phyloP scores from a whole-genome alignment of 225 moss, liverwort and hornwort genomes.

The Physcomitrellopsis africana region DNA sequence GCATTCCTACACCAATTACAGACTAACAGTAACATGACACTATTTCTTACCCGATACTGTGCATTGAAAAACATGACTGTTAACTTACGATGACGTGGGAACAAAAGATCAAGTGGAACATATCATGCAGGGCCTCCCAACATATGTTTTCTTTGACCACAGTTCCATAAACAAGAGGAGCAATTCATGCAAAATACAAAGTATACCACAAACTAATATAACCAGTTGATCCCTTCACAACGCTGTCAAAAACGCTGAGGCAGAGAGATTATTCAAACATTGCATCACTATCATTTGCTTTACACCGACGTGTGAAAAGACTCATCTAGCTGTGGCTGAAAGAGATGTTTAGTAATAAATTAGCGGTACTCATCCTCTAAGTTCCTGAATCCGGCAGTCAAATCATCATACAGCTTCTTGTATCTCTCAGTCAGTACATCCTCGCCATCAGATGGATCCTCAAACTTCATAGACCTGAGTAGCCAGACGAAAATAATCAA shows the following conservation, averaged over 20 bases:
- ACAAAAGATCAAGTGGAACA: too few species aligned
- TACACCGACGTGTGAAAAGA: neutral
- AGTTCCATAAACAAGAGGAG: too few species aligned
- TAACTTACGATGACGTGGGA: too few species aligned
- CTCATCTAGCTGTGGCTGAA: neutral
- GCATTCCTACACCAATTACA: too few species aligned
- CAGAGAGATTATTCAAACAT: conserved; percentile 12
- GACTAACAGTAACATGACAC: too few species aligned
- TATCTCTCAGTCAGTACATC: conserved; percentile 44
- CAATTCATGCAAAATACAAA: neutral
- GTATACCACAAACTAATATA: neutral
- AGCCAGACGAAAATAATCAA: conserved; percentile 4
- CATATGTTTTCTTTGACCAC: too few species aligned
- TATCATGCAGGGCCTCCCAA: too few species aligned
- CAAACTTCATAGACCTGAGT: conserved; percentile 66
- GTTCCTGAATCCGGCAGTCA: conserved; percentile 60
- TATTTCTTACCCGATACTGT: too few species aligned
- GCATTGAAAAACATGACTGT: too few species aligned
- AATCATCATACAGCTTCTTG: conserved; percentile 68
- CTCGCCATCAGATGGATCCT: conserved; percentile 74
- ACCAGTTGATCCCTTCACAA: neutral
- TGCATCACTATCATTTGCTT: neutral
- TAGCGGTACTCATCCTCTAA: conserved; percentile 73
- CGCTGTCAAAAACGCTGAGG: conserved; percentile 1
- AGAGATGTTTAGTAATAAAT: neutral